phyloP scores from a whole-genome alignment of 805 yeast species.

The Kazachstania africana region DNA sequence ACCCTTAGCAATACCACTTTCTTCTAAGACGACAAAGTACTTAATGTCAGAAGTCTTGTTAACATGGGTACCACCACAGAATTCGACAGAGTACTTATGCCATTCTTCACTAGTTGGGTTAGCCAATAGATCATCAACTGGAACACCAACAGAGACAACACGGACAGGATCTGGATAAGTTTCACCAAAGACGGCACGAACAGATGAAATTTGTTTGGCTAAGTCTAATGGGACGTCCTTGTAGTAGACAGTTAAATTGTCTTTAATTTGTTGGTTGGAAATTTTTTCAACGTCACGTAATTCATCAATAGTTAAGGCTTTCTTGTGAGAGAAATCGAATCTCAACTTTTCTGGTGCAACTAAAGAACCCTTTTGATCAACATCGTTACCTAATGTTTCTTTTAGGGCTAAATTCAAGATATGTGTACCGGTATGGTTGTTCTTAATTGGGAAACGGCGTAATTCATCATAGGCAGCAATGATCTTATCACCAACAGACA shows the following conservation, averaged over 20 bases:
- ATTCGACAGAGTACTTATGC: constrained; percentile 74
- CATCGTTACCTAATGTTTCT: constrained; percentile 72
- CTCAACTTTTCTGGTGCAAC: constrained; percentile 93
- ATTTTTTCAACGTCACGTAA: constrained; percentile 65
- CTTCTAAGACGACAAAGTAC: constrained; percentile 82
- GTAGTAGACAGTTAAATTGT: constrained; percentile 62
- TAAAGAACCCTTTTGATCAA: constrained; percentile 93
- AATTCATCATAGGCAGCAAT: constrained; percentile 85
- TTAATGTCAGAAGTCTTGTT: constrained; percentile 86
- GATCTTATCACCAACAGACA: constrained; percentile 56
- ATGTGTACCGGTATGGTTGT: constrained; percentile 98
- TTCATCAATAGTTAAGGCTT: constrained; percentile 64
- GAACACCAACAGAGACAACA: constrained; percentile 89
- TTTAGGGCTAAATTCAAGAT: constrained; percentile 81
- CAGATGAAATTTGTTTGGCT: constrained; percentile 70
- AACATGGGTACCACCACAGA: constrained; percentile 99
- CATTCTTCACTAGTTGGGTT: constrained; percentile 67
- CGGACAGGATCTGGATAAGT: constrained; percentile 98
- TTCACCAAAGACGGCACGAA: constrained; percentile 98
- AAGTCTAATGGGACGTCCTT: constrained; percentile 65
- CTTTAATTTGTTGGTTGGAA: constrained; percentile 58
- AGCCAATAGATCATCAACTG: constrained; percentile 68
- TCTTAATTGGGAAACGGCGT: constrained; percentile 92
- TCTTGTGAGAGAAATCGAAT: constrained; percentile 92
- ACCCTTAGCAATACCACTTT: constrained; percentile 97